Percentiles rank a stretch among this genome's conserved stretches.
phyloP scores from a whole-genome alignment of 2,329 filamentous ascomycete species.

The Phaeosphaeriaceae sp. region DNA sequence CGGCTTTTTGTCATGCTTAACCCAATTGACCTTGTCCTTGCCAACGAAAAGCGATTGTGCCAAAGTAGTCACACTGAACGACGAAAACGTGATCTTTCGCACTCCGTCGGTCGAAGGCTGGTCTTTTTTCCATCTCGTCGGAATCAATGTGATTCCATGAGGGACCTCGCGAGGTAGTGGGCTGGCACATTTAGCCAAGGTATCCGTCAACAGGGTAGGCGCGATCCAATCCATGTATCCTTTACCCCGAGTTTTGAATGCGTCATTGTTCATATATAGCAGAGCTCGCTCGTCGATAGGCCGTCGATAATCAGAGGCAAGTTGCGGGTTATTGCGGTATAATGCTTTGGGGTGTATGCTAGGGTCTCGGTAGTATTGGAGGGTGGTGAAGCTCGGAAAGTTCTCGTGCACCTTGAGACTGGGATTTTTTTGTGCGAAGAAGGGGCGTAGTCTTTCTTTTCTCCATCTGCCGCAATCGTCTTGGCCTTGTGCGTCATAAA shows the following conservation, averaged over 20 bases:
- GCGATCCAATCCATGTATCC: constrained; percentile 48
- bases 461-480: too few relatives aligned
- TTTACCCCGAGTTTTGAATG: constrained; percentile 48
- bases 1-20: background rate
- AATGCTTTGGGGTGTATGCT: background rate
- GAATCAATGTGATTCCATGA: constrained; percentile 38
- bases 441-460: constrained; percentile 22
- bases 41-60: constrained; percentile 26
- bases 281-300: constrained; percentile 43
- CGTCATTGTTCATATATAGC: constrained; percentile 35
- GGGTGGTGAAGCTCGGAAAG: too few relatives aligned
- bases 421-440: too few relatives aligned
- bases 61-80: constrained; percentile 35
- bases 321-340: constrained; percentile 16
- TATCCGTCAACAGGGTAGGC: constrained; percentile 42
- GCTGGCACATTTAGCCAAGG: constrained; percentile 21
- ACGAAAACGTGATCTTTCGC: constrained; percentile 46
- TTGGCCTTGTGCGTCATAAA: too few relatives aligned
- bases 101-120: constrained; percentile 18
- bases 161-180: constrained; percentile 18
- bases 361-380: too few relatives aligned
- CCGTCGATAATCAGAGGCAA: constrained; percentile 37
- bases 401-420: too few relatives aligned
- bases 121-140: constrained; percentile 26
- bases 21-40: background rate